A percentile compares a stretch with the other conserved stretches of the same genome.
phyloP scores from a whole-genome alignment of 1,284 basidiomycete species.

The Peniophora sp. region DNA sequence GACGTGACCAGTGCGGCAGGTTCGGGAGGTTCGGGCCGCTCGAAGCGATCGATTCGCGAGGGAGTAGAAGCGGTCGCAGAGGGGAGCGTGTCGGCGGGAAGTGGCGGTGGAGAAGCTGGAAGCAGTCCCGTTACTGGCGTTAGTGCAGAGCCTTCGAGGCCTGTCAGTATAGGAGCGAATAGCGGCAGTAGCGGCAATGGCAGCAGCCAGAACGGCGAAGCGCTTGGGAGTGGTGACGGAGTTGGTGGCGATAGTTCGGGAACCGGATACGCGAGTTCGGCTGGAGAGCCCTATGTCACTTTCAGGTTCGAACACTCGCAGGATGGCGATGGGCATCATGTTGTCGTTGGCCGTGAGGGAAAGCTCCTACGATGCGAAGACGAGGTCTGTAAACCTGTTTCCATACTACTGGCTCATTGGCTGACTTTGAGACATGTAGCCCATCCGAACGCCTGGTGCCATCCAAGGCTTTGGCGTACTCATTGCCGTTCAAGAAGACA shows the following conservation, averaged over 20 bases:
- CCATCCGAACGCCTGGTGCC: constrained; percentile 80
- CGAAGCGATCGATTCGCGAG: background rate
- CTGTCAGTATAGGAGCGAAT: background rate
- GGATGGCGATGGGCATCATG: constrained; percentile 66
- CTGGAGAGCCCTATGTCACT: constrained; percentile 35
- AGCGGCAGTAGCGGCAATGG: background rate
- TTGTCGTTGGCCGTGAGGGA: constrained; percentile 71
- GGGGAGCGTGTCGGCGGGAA: too few relatives aligned
- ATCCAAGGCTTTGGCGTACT: constrained; percentile 84
- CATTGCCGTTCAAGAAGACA: constrained; percentile 65
- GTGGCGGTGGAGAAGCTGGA: too few relatives aligned
- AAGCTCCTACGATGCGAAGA: constrained; percentile 70
- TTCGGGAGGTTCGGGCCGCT: background rate
- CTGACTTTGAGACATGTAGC: constrained; percentile 31
- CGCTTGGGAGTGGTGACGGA: constrained; percentile 1
- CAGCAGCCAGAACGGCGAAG: constrained; percentile 4
- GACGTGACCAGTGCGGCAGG: background rate
- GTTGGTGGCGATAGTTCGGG: background rate
- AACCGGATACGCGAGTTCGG: constrained; percentile 5
- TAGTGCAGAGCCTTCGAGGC: background rate
- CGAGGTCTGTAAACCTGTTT: constrained; percentile 38
- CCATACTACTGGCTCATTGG: background rate
- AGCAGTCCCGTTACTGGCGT: too few relatives aligned
- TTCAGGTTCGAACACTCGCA: constrained; percentile 63
- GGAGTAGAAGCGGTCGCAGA: too few relatives aligned